Conservation (phyloP, 495 filamentous ascomycete genomes). For the Chaetomium cochliodes region DNA sequence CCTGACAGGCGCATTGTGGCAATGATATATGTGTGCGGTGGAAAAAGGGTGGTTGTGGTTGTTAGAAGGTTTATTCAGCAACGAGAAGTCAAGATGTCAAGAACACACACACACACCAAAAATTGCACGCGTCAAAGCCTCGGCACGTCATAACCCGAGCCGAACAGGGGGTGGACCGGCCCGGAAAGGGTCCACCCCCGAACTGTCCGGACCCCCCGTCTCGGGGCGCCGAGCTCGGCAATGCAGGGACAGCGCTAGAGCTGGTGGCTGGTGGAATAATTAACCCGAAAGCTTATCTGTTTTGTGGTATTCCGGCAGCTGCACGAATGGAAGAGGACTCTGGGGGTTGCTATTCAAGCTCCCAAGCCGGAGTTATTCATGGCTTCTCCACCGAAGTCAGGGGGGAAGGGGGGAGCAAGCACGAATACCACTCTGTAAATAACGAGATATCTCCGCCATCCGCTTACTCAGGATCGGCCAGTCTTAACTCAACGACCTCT, state of each 20-base stretch:
- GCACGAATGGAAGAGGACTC: no score
- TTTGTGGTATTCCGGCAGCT: not conserved
- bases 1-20: constrained; percentile 66
- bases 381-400: not conserved
- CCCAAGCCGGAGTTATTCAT: constrained; percentile 4
- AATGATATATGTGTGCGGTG: not conserved
- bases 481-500: not conserved
- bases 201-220: not conserved
- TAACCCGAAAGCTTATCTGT: not conserved
- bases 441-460: constrained; percentile 14
- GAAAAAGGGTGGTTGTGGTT: constrained; percentile 4
- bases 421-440: not conserved
- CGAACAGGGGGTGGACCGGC: constrained; percentile 16
- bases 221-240: constrained; percentile 18
- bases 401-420: not conserved
- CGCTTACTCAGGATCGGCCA: not conserved
- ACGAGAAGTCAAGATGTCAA: not conserved
- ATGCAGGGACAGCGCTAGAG: not conserved
- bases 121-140: constrained; percentile 10
- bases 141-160: constrained; percentile 18
- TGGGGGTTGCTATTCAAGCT: not conserved
- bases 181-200: constrained; percentile 1
- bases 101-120: no score
- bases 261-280: constrained; percentile 20
- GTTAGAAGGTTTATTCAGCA: constrained; percentile 13